Base-by-base conservation (phyloP, 2,329 filamentous ascomycete genomes). In the Orbilia oligospora region DNA sequence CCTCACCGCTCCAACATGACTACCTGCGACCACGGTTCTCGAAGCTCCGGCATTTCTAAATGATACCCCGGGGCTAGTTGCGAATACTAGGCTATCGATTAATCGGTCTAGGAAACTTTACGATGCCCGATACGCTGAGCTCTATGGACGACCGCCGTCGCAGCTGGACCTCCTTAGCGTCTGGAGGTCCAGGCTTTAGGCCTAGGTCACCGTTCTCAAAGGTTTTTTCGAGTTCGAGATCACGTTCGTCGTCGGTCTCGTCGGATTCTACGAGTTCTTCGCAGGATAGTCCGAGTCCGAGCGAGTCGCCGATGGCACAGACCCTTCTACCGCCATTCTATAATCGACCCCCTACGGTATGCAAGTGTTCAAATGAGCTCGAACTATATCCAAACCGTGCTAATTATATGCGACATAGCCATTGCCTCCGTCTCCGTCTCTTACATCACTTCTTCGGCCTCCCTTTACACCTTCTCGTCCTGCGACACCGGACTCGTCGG, bases 401-500 rank as follows among this genome's bases (percentile, higher is more conserved):
- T 75, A 38, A 67, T 33, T 46, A 16, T 36, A n/a, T 22, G 48
- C 27, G 38, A 68, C 27, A 41, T 67, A 81, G 1, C 95, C 96
- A 2, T 87, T 98, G 0, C 96, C 96, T 0, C 95, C 95, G 0
- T 97, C 94, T 0, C 96, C 96, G 0, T 97, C 93, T 0, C 86
- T 99, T 81, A 98, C 95, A 0, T 97, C 94, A 12, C 90, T 99
- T 20, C 89, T 98, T 6, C 92, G 94, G 12, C 90, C 90, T 1
- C 87, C 88, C 0, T 91, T 91, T 83, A 87, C 87, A 0, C 93
- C 93, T 2, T 97, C 93, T 27, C 89, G 94, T n/a, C 95, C 94
- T 0, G 97, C 93, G 0, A 98, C 95, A 0, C 95, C 96, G 14
- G 94, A 97, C 83, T 93, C 91, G 46, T 97, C 93, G 0, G 94